Base-by-base conservation (phyloP, 129 eudicot species). In the Tanacetum coccineum region DNA sequence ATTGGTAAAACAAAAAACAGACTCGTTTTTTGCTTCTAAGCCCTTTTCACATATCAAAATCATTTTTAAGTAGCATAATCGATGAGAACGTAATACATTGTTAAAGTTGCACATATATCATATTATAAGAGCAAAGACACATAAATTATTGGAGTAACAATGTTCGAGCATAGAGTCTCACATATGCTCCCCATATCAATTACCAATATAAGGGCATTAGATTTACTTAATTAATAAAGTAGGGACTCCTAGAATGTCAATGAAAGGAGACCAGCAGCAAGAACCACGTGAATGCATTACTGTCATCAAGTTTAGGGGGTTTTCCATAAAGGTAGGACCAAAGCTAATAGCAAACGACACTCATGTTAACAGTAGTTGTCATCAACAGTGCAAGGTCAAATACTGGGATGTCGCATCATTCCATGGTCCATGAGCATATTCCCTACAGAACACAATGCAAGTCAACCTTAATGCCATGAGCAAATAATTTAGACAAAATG, bases 241-340 rank as follows among this genome's bases (percentile, higher is more conserved):
- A 68, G 39, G 17, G 21, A 48, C 76, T 89, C 99, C 99, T 94
- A n/a, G 96, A 73, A 94, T 96, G 78, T 94, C 99, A 66, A 94
- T n/a, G 96, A 81, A 89, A 94, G 49, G 99, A 94, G 99, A n/a
- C n/a, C 99, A 45, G 96, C 99, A 52, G 99, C 99, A 70, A 94
- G 94, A 79, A 94, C 99, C n/a, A 48, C 99, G 95, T n/a, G 52
- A 84, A 94, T 51, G 99, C 99, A 77, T 94, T 94, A 76, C 70
- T 71, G 70, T 94, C 99, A 78, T 86, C 83, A 75, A 93, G 96
- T 79, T 86, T 89, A 50, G 99, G 99, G 80, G 89, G 82, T 70
- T 84, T 87, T 44, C 99, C 99, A 79, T 94, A 94, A 54, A 94
- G 88, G 67, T 94, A 94, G 15, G 99, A n/a, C 90, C 75, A 94